These are phyloP conservation scores for Neurospora tetraspora DNA, from an alignment of 495 filamentous ascomycete genomes.

Conservation along the genomic window DNA sequence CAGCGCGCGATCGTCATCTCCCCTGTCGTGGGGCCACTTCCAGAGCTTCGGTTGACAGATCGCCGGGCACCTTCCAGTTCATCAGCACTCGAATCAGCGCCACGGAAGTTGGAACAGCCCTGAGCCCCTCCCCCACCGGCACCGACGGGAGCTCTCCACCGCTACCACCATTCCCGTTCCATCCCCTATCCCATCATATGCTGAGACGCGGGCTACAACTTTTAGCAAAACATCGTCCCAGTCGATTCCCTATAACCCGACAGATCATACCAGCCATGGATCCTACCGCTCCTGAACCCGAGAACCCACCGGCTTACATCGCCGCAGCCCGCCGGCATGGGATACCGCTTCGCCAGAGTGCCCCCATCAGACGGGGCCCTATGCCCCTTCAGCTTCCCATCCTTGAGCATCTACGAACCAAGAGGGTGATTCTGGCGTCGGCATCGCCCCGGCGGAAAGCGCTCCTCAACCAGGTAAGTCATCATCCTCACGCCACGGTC, in stretches of 20 bases:
- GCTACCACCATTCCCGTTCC: not conserved
- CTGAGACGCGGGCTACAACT: not conserved
- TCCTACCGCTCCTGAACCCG: conserved; percentile 23
- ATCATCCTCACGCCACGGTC: not conserved
- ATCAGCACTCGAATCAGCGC: not conserved
- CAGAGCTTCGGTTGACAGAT: not conserved
- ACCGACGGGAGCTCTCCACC: not conserved
- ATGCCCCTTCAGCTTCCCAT: conserved; percentile 68
- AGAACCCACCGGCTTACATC: conserved; percentile 35
- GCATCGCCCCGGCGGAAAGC: conserved; percentile 74
- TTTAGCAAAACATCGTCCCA: not conserved
- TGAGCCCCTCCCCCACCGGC: not conserved
- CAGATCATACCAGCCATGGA: conserved; percentile 14
- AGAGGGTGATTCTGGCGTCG: conserved; percentile 79
- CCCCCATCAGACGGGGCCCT: conserved; percentile 25
- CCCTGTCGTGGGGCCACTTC: not conserved
- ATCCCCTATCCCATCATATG: not conserved
- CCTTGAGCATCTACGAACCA: conserved; percentile 56
- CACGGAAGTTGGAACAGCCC: not conserved
- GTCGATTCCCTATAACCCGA: not conserved
- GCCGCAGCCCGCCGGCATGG: conserved; percentile 30
- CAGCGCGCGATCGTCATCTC: not conserved
- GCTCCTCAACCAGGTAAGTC: conserved; percentile 54
- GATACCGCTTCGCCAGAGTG: conserved; percentile 21
- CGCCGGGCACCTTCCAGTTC: not conserved